A percentile compares a stretch with the other conserved stretches of the same genome.
phyloP scores from a whole-genome alignment of 75 land plant species.

The Pinus taeda region DNA sequence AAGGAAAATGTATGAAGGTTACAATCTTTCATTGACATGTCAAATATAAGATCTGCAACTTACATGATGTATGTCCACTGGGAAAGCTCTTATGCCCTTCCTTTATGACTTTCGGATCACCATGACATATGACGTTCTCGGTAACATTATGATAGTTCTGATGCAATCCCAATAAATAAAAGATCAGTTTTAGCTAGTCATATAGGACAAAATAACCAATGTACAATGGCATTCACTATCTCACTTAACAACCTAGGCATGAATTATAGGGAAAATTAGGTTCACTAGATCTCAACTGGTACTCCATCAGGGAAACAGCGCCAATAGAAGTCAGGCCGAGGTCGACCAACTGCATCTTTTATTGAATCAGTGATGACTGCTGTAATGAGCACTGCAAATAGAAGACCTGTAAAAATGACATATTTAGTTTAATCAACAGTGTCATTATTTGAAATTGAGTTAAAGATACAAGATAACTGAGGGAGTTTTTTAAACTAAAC shows the following conservation, averaged over 20 bases:
- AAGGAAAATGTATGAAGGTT: background rate
- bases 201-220: background rate
- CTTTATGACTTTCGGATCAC: constrained; percentile 48
- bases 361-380: constrained; percentile 81
- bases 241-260: background rate
- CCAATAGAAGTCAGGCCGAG: constrained; percentile 94
- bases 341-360: constrained; percentile 90
- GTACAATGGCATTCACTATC: background rate
- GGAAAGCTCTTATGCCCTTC: constrained; percentile 96
- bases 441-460: background rate
- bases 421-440: background rate
- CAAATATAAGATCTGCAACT: constrained; percentile 4
- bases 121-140: constrained; percentile 54
- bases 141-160: constrained; percentile 54
- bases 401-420: constrained; percentile 50
- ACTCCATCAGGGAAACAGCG: constrained; percentile 92
- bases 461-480: background rate
- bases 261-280: background rate
- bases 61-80: constrained; percentile 69
- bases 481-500: background rate
- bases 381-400: constrained; percentile 64
- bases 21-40: background rate
- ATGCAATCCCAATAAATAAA: background rate
- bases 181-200: background rate
- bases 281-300: constrained; percentile 24